Base-by-base conservation (phyloP, 768 basidiomycete genomes). In the Tylopilus rubrobrunneus region DNA sequence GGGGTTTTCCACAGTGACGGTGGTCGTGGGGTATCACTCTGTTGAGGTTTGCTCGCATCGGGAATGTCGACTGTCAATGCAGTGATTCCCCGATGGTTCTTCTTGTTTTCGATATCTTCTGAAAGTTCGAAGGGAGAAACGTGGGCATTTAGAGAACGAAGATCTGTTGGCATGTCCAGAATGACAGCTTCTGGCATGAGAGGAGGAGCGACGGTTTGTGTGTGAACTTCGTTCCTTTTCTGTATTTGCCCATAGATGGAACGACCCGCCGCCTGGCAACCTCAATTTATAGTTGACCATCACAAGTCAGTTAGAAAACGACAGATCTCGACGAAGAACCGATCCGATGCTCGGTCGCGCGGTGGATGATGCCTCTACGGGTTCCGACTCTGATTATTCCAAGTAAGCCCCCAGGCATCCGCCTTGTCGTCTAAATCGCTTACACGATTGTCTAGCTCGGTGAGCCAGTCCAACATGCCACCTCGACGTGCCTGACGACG, bases 381-480 rank as follows among this genome's bases (percentile, higher is more conserved):
- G 92, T 45, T 95, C 94, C 14, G 94, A 96, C 67, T 94, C 92
- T 31, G 94, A 96, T 67, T 96, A 97, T 70, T 92, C 94, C 56
- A 96, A 92, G 94, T 95, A 62, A 67, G 85, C 37, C 56, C 33
- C 11, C 36, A 47, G 39, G 33, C 43, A 17, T 40, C 43, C 40
- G 15, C 23, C 37, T 28, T 9, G 47, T 39, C 41, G 9, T 43
- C 48, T 52, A 33, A 45, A 41, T 43, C 36, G 37, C 59, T 67
- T 41, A 67, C 59, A 52, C 36, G 52, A 53, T 46, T 49, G 46
- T 56, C 51, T 39, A 69, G 67, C 52, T 67, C 64, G 58, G 63
- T 67, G 52, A 64, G 64, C 46, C 62, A 60, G 31, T 43, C 58
- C 56, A 34, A 36, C 23, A 41, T 37, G 15, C 42, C 45, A 58